A percentile compares a stretch with the other conserved stretches of the same genome.
phyloP scores from a whole-genome alignment of 176 grass and related monocot species.

The Musa acuminata region DNA sequence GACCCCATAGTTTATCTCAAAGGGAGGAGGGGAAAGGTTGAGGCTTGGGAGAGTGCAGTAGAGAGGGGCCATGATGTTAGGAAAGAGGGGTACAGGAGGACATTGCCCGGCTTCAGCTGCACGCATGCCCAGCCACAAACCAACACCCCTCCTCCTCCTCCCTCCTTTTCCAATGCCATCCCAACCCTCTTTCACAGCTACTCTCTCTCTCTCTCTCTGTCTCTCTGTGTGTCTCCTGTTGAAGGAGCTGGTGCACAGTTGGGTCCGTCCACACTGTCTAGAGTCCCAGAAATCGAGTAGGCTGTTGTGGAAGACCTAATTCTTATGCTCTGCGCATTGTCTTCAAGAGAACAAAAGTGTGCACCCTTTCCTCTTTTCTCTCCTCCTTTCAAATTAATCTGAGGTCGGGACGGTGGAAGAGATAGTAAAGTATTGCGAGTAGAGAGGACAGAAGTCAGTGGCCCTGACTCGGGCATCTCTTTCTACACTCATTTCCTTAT shows the following conservation, averaged over 20 bases:
- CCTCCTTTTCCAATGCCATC: not conserved
- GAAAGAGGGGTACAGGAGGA: conserved; percentile 19
- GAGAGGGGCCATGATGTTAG: not conserved
- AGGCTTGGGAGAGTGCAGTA: not conserved
- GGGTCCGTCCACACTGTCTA: no score
- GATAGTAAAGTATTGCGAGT: not conserved
- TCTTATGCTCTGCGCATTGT: not conserved
- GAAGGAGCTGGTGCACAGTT: not conserved
- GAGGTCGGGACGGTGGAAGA: not conserved
- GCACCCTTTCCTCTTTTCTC: not conserved
- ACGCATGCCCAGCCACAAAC: conserved; percentile 21
- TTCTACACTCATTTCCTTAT: not conserved
- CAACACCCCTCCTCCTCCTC: not conserved
- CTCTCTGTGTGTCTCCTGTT: not conserved
- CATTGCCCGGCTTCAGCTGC: conserved; percentile 2
- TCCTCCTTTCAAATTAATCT: not conserved
- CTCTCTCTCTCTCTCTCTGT: not conserved
- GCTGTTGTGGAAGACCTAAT: not conserved
- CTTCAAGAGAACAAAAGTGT: not conserved
- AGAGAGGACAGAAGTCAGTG: conserved; percentile 9
- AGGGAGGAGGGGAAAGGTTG: no score
- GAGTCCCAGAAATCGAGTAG: no score
- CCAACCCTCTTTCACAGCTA: not conserved
- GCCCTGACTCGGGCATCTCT: not conserved
- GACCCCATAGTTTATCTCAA: no score